phyloP scores from a whole-genome alignment of 305 asterid genomes.

The Rubia balearica region DNA sequence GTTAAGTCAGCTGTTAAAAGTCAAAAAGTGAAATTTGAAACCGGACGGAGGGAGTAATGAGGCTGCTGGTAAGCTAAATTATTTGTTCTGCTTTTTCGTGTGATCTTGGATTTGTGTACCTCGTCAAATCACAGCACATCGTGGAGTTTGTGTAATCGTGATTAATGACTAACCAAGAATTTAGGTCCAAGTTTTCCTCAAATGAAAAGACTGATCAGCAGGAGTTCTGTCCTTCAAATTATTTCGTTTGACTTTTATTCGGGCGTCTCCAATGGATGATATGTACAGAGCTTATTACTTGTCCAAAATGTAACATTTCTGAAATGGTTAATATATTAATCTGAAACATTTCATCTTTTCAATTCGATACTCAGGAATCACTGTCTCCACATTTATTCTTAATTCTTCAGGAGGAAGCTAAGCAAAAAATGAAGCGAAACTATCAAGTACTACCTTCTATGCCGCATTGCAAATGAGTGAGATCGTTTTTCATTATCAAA shows the following conservation, averaged over 20 bases:
- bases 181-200: not conserved
- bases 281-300: no score
- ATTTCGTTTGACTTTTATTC: not conserved
- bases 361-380: not conserved
- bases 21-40: no score
- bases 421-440: not conserved
- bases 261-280: no score
- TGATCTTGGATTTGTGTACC: not conserved
- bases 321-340: no score
- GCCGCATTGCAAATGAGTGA: no score
- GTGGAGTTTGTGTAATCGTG: not conserved
- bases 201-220: not conserved
- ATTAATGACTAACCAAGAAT: not conserved
- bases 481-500: no score
- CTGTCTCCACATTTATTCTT: not conserved
- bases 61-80: not conserved
- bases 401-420: slow-evolving; percentile 1
- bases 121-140: not conserved
- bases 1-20: no score
- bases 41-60: not conserved
- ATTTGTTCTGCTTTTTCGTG: not conserved
- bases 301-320: no score
- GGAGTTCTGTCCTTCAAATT: not conserved
- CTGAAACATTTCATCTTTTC: no score
- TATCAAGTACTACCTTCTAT: no score